Evolutionary conservation across 768 basidiomycete genomes (phyloP).

Genomic region (Clathrus columnatus): DNA sequence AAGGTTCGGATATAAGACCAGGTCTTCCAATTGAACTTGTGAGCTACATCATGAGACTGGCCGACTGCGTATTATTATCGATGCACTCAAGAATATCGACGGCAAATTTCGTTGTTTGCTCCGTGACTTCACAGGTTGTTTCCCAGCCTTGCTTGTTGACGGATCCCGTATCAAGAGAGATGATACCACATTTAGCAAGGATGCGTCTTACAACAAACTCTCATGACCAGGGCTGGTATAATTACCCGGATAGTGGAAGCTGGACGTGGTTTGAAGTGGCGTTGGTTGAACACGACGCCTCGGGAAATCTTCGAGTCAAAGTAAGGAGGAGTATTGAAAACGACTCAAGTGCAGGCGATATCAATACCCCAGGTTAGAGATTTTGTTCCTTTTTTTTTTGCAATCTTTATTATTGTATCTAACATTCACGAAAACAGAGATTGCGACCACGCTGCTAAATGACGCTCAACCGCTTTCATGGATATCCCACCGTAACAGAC

Average conservation of each 20-base stretch:
- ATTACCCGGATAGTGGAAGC: background rate
- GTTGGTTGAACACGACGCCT: background rate
- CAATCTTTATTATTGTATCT: background rate
- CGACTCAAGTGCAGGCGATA: background rate
- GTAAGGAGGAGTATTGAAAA: background rate
- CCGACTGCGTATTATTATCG: conserved; percentile 1
- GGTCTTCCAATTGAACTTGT: conserved; percentile 12
- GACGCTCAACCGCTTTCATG: conserved; percentile 10
- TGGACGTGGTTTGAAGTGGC: conserved; percentile 16
- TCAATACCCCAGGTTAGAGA: no score
- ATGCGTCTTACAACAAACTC: conserved; percentile 10
- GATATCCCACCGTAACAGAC: conserved; percentile 9
- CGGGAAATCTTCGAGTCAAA: background rate
- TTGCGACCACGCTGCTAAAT: no score
- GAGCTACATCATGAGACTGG: conserved; percentile 5
- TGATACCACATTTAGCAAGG: background rate
- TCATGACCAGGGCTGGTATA: conserved; percentile 14
- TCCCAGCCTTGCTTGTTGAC: background rate
- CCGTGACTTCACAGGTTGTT: background rate
- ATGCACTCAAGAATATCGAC: background rate
- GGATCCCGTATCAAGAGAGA: background rate
- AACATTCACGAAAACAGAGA: background rate
- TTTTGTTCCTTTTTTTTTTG: no score
- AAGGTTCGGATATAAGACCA: background rate
- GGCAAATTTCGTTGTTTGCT: background rate